Conservation (phyloP, 164 flowering plant genomes). For the Stephania cephalantha region DNA sequence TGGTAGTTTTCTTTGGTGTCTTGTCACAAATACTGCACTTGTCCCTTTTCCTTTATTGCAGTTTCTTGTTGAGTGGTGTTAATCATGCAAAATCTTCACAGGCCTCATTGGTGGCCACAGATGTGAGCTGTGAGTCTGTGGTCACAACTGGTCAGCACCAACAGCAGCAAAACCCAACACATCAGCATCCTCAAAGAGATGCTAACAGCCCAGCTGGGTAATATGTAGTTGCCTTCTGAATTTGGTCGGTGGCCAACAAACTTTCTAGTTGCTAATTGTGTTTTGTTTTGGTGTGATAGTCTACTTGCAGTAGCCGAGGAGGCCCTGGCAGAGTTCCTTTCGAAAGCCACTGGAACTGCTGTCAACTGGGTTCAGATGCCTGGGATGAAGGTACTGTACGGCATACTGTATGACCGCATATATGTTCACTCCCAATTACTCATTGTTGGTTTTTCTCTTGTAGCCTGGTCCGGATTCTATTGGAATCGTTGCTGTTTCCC, state of each 20-base stretch:
- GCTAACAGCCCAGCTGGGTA: slow-evolving; percentile 83
- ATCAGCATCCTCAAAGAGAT: slow-evolving; percentile 61
- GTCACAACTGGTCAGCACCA: slow-evolving; percentile 73
- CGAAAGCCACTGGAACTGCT: slow-evolving; percentile 92
- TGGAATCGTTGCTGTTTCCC: slow-evolving; percentile 66
- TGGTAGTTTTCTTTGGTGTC: background rate
- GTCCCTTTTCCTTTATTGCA: background rate
- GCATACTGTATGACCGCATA: slow-evolving; percentile 24
- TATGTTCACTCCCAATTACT: slow-evolving; percentile 73
- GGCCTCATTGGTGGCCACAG: slow-evolving; percentile 42
- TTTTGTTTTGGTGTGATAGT: slow-evolving; percentile 23
- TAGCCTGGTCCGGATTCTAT: slow-evolving; percentile 95
- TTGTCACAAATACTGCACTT: background rate
- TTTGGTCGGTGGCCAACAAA: background rate
- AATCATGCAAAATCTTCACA: slow-evolving; percentile 15
- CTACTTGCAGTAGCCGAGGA: slow-evolving; percentile 76
- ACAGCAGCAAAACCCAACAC: slow-evolving; percentile 61
- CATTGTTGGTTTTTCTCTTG: slow-evolving; percentile 12
- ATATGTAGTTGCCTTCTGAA: slow-evolving; percentile 28
- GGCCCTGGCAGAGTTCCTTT: slow-evolving; percentile 84
- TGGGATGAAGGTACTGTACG: slow-evolving; percentile 68
- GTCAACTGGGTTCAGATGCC: slow-evolving; percentile 94
- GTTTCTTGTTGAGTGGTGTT: slow-evolving; percentile 26
- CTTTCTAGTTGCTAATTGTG: background rate
- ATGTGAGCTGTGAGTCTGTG: slow-evolving; percentile 66